These are phyloP conservation scores for Calvatia gigantea DNA, from an alignment of 768 basidiomycete genomes.

Conservation along the genomic window DNA sequence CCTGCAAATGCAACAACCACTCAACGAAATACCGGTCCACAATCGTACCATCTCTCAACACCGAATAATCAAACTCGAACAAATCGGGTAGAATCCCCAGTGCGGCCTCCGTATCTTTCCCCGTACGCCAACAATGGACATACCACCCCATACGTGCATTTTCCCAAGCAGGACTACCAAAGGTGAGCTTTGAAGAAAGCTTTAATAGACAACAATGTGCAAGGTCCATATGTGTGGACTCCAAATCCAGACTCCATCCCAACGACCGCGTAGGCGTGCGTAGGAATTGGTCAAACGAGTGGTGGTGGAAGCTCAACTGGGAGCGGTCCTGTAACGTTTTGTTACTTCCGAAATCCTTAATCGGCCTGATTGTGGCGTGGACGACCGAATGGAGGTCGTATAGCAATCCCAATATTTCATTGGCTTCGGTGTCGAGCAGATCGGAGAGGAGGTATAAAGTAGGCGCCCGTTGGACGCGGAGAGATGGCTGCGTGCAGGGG, in stretches of 20 bases:
- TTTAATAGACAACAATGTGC: not conserved
- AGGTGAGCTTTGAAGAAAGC: not conserved
- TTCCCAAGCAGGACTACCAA: not conserved
- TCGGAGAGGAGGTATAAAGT: not conserved
- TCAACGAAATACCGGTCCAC: constrained; percentile 3
- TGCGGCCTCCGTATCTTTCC: constrained; percentile 2
- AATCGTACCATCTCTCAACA: not conserved
- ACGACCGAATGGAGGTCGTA: not conserved
- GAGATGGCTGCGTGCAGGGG: not conserved
- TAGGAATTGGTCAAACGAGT: constrained; percentile 2
- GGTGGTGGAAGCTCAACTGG: not conserved
- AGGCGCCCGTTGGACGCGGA: not conserved
- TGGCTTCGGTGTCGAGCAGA: not conserved
- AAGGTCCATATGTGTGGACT: not conserved
- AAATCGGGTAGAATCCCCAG: not conserved
- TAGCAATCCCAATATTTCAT: not conserved
- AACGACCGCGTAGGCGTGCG: constrained; percentile 1
- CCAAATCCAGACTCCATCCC: constrained; percentile 1
- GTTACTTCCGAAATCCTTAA: not conserved
- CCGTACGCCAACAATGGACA: constrained; percentile 6
- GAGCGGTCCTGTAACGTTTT: not conserved
- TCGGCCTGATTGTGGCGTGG: not conserved
- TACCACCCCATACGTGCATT: not conserved
- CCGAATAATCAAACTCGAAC: not conserved
- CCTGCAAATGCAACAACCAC: constrained; percentile 6